These are phyloP conservation scores for Bipolaris sorokiniana DNA, from an alignment of 2,329 filamentous ascomycete species.

Conservation along the genomic window DNA sequence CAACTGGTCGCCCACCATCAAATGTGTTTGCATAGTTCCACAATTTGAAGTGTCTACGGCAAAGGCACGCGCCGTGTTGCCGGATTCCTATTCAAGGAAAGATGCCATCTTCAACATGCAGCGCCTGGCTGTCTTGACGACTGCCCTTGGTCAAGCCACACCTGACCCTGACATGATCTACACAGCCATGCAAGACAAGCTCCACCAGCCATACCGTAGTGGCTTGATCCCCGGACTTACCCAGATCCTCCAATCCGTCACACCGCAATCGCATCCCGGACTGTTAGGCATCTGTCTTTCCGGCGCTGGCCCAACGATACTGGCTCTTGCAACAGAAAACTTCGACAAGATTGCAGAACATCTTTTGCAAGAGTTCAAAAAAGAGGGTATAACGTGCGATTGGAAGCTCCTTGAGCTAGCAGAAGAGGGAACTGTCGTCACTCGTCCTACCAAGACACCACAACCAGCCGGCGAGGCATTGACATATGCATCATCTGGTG, in stretches of 20 bases:
- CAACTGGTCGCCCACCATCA: conserved; percentile 91
- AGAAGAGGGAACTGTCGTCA: conserved; percentile 65
- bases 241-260: conserved; percentile 90
- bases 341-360: conserved; percentile 84
- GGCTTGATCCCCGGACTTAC: conserved; percentile 88
- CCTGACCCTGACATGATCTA: conserved; percentile 94
- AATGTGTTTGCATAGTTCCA: conserved; percentile 94
- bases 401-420: conserved; percentile 92
- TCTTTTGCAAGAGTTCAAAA: conserved; percentile 76
- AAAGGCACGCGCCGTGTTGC: conserved; percentile 84
- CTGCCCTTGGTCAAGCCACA: conserved; percentile 85
- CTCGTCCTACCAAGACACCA: conserved; percentile 24
- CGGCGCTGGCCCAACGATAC: conserved; percentile 91
- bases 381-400: conserved; percentile 75
- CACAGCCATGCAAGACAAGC: conserved; percentile 97
- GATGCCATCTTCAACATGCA: conserved; percentile 97
- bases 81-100: conserved; percentile 75
- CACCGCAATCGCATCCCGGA: conserved; percentile 82
- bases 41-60: conserved; percentile 96
- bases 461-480: conserved; percentile 52
- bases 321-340: conserved; percentile 88
- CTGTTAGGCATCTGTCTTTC: conserved; percentile 94
- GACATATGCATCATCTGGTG: conserved; percentile 91
- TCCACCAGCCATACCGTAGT: conserved; percentile 95
- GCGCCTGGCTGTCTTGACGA: conserved; percentile 86